Conservation (phyloP, 2,329 filamentous ascomycete species). For the Paraphaeosphaeria minitans region DNA sequence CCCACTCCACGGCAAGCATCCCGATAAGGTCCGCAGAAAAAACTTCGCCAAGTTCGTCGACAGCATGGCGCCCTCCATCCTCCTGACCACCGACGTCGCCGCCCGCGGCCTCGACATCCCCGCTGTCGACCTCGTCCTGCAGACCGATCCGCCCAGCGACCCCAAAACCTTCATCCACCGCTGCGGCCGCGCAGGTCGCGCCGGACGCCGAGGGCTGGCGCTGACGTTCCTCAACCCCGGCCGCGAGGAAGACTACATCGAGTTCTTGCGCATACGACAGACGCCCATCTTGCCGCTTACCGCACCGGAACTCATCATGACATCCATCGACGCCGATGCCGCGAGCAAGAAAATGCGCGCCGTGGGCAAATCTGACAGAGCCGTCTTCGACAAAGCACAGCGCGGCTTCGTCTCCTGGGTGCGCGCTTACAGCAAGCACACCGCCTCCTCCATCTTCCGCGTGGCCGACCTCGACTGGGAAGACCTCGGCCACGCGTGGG, state of each 20-base stretch:
- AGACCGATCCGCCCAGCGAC: conserved; percentile 83
- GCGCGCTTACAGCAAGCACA: conserved; percentile 87
- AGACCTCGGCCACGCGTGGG: conserved; percentile 82
- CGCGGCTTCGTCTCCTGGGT: conserved; percentile 93
- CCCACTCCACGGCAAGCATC: conserved; percentile 89
- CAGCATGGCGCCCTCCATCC: conserved; percentile 74
- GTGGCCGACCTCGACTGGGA: conserved; percentile 82
- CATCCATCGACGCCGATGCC: conserved; percentile 63
- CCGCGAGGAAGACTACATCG: conserved; percentile 84
- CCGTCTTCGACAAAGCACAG: conserved; percentile 84
- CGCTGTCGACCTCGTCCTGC: conserved; percentile 86
- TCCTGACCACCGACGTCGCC: conserved; percentile 91
- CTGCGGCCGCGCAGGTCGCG: conserved; percentile 67
- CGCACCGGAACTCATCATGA: conserved; percentile 62
- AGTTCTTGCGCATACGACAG: conserved; percentile 84
- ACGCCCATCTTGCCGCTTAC: conserved; percentile 75
- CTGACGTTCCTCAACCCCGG: conserved; percentile 85
- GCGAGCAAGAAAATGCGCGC: conserved; percentile 66
- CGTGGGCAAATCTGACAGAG: conserved; percentile 64
- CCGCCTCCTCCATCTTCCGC: conserved; percentile 89
- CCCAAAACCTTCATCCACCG: conserved; percentile 80
- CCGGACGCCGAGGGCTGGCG: conserved; percentile 75
- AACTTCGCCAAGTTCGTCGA: conserved; percentile 84
- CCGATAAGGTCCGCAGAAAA: conserved; percentile 82
- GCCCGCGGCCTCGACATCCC: conserved; percentile 91